Evolutionary conservation across 371 early-diverging fungal species (phyloP), one percentile per base, ranked within the genome.

Genomic region (Mucor ambiguus): DNA sequence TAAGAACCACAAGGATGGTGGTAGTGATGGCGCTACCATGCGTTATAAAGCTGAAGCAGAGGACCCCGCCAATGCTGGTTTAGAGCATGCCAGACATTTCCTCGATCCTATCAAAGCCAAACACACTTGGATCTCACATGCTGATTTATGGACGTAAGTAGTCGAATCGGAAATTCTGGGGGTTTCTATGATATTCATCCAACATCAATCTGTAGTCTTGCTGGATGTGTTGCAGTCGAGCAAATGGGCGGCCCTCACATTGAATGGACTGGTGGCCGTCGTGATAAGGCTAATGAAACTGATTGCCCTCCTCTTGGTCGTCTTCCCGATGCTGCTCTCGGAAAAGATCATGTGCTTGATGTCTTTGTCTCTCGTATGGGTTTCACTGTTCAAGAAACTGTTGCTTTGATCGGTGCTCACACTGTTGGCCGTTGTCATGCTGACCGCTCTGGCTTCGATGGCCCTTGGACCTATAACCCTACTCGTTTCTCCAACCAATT

Each of bases 381-480:
- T 49, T 92, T 93, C 80, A 86, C 78, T 49, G 79, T 83, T 29
- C 84, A 79, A 60, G 96, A 95, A 71, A 94, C 92, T 38, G 91
- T 90, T 43, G 94, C 94, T 4, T 81, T 96, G 66, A 77, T 87
- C 33, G 96, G 96, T 41, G 96, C 95, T 33, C 96, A 96, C 73
- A 86, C 92, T 20, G 82, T 96, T n/a, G 95, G 96, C 20, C 87
- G 94, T 69, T 94, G 95, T 82, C 96, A 96, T 74, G 69, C 77
- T 38, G 87, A 89, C 65, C 87, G 94, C 55, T 89, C 90, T 61
- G 96, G 96, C 24, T 95, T 80, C 66, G 93, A 92, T 30, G 95
- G 95, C 2, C 93, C 94, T 24, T 95, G 95, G 95, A 94, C 91
- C 20, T 79, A 84, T 68, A 89, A 90, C n/a, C 94, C 92, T 30